Conservation (phyloP, 2,329 filamentous ascomycete genomes). For the Didymella pinodella region DNA sequence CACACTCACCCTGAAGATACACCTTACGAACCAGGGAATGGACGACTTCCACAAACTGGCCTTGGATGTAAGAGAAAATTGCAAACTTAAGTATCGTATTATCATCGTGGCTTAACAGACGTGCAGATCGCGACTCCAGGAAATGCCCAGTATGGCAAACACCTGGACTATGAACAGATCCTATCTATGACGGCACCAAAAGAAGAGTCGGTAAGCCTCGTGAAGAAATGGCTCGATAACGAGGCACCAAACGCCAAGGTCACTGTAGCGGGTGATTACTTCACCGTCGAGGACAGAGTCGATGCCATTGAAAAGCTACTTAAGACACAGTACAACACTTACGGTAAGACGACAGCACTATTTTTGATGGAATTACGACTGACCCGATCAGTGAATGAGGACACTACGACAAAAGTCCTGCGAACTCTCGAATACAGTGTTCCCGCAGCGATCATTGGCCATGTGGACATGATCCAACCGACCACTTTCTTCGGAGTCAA, state of each 20-base stretch:
- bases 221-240: constrained; percentile 61
- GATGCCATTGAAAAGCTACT: constrained; percentile 59
- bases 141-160: constrained; percentile 60
- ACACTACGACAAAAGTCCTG: constrained; percentile 15
- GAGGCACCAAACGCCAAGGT: constrained; percentile 57
- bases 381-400: constrained; percentile 9
- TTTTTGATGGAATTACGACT: not conserved
- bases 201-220: constrained; percentile 58
- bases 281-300: constrained; percentile 60
- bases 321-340: constrained; percentile 55
- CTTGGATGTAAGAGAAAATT: constrained; percentile 24
- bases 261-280: constrained; percentile 61
- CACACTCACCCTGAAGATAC: constrained; percentile 28
- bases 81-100: not conserved
- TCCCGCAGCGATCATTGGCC: constrained; percentile 41
- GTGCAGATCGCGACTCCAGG: constrained; percentile 58
- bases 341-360: constrained; percentile 29
- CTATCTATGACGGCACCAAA: constrained; percentile 60
- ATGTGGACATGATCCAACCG: constrained; percentile 59
- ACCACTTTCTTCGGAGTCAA: constrained; percentile 54
- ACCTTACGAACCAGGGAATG: constrained; percentile 33
- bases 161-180: constrained; percentile 58
- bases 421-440: constrained; percentile 32
- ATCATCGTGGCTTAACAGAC: not conserved
- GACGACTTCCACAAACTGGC: constrained; percentile 31